These are phyloP conservation scores for Acanthamoeba sp. DNA, from an alignment of 208 protist species.

Conservation along the genomic window DNA sequence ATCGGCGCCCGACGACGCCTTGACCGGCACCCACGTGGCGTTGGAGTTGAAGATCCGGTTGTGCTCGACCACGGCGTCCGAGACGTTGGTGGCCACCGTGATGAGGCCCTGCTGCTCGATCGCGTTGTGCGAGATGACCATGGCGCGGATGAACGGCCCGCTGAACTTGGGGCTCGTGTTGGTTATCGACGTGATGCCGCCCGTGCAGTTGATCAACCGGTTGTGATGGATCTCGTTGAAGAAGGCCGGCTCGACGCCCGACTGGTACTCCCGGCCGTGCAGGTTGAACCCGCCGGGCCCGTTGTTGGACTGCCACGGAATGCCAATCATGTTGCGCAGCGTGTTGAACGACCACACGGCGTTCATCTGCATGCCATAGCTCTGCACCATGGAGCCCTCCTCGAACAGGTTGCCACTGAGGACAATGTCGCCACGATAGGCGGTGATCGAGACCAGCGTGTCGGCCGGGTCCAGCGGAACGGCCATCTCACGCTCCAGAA, in stretches of 20 bases:
- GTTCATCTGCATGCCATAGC: not conserved
- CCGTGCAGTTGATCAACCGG: not conserved
- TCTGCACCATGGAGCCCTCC: conserved; percentile 3
- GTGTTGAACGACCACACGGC: conserved; percentile 5
- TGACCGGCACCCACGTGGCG: not conserved
- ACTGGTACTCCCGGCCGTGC: not conserved
- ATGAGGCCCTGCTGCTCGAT: not conserved
- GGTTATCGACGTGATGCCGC: not conserved
- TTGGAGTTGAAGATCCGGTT: not conserved
- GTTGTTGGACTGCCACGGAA: not conserved
- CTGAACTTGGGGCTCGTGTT: not conserved
- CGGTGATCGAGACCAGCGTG: not conserved
- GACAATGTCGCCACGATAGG: not conserved
- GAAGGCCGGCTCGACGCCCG: not conserved
- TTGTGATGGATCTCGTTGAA: conserved; percentile 38
- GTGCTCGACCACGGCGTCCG: conserved; percentile 5
- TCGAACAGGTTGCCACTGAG: conserved; percentile 4
- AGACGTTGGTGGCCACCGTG: not conserved
- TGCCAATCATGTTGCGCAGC: not conserved
- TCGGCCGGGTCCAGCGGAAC: not conserved
- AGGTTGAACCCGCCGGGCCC: not conserved
- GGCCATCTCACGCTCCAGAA: not conserved
- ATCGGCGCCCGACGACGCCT: not conserved
- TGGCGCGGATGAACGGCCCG: not conserved
- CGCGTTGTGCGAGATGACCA: not conserved